These are phyloP conservation scores for Aspergillus sergii DNA, from an alignment of 2,329 filamentous ascomycete species.

Conservation along the genomic window DNA sequence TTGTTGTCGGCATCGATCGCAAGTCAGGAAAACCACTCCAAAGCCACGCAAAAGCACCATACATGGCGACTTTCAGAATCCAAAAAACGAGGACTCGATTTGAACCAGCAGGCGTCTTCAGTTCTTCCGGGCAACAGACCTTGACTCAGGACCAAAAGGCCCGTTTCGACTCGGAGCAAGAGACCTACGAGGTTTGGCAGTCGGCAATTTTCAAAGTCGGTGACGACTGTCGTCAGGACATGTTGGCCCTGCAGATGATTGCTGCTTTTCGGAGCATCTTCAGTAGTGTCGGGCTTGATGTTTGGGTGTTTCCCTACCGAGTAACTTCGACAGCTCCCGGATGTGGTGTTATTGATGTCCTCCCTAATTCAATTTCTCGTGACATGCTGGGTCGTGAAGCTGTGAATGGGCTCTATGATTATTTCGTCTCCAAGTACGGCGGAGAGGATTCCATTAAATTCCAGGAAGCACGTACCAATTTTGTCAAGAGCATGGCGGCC, in stretches of 20 bases:
- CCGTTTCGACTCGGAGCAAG: slow-evolving; percentile 31
- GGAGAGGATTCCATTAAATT: slow-evolving; percentile 93
- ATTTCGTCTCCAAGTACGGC: slow-evolving; percentile 96
- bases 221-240: slow-evolving; percentile 96
- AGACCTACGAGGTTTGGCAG: slow-evolving; percentile 93
- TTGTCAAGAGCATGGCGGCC: slow-evolving; percentile 98
- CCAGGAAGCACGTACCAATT: slow-evolving; percentile 93
- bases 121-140: slow-evolving; percentile 28
- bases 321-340: slow-evolving; percentile 97
- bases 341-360: slow-evolving; percentile 95
- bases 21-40: slow-evolving; percentile 97
- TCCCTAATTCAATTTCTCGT: slow-evolving; percentile 95
- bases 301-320: slow-evolving; percentile 95
- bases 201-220: slow-evolving; percentile 99
- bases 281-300: slow-evolving; percentile 89
- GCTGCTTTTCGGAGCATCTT: slow-evolving; percentile 97
- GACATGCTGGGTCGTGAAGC: slow-evolving; percentile 98
- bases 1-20: slow-evolving; percentile 95
- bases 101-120: slow-evolving; percentile 30
- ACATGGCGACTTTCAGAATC: slow-evolving; percentile 98
- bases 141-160: slow-evolving; percentile 30
- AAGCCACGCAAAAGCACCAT: slow-evolving; percentile 96
- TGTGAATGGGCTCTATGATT: slow-evolving; percentile 97
- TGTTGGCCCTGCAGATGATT: slow-evolving; percentile 96
- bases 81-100: slow-evolving; percentile 65